Percentiles rank a stretch among this genome's conserved stretches.
Evolutionary conservation across 805 yeast genomes (phyloP).

Genomic region (Metschnikowia amazonensis): DNA sequence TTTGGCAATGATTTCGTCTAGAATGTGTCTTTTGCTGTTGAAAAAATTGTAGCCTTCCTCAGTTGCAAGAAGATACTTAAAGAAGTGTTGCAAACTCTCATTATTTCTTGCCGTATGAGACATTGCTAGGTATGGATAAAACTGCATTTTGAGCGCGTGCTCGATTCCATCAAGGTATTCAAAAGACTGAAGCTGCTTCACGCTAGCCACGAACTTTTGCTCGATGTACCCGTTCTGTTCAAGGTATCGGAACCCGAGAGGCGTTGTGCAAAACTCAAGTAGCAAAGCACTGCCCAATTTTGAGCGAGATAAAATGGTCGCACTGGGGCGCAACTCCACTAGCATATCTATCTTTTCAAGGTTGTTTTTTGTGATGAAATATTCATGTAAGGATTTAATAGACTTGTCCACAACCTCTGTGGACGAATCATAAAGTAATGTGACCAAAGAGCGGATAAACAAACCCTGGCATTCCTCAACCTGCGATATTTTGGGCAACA

Average conservation of each 20-base stretch:
- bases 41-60: slow-evolving; percentile 72
- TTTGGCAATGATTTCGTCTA: slow-evolving; percentile 33
- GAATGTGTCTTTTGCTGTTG: slow-evolving; percentile 33
- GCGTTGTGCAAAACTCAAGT: slow-evolving; percentile 58
- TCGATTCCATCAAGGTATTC: slow-evolving; percentile 15
- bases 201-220: slow-evolving; percentile 6
- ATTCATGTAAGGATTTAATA: slow-evolving; percentile 21
- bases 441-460: slow-evolving; percentile 53
- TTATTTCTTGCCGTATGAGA: neutral
- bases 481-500: slow-evolving; percentile 42
- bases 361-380: slow-evolving; percentile 19
- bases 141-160: slow-evolving; percentile 6
- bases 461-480: slow-evolving; percentile 39
- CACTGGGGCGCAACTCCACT: slow-evolving; percentile 52
- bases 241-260: slow-evolving; percentile 67
- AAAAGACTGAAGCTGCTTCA: slow-evolving; percentile 10
- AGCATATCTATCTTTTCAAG: slow-evolving; percentile 47
- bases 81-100: slow-evolving; percentile 51
- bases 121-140: slow-evolving; percentile 24
- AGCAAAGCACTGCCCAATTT: slow-evolving; percentile 44
- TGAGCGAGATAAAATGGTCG: slow-evolving; percentile 31
- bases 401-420: slow-evolving; percentile 20
- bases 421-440: slow-evolving; percentile 63
- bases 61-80: slow-evolving; percentile 74
- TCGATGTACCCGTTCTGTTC: slow-evolving; percentile 39